These are phyloP conservation scores for Vaccinium darrowii DNA, from an alignment of 148 eudicot genomes.

Conservation along the genomic window DNA sequence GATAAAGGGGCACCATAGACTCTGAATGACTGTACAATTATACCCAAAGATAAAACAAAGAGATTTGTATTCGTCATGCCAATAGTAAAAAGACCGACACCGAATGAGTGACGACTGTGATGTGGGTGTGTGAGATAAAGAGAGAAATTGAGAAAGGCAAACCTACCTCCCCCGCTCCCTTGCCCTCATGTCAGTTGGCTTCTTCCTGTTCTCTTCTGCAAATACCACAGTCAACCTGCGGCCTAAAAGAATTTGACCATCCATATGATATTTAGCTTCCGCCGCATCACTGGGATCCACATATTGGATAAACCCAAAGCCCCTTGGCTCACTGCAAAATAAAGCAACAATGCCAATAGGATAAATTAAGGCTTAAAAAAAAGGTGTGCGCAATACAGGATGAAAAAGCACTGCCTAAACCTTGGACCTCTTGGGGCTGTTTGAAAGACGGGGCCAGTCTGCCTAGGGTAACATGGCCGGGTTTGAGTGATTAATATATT, in stretches of 20 bases:
- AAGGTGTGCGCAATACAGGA: not conserved
- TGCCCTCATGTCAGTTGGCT: conserved; percentile 73
- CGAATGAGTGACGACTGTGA: no score
- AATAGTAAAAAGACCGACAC: not conserved
- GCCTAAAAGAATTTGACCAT: conserved; percentile 77
- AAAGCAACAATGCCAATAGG: conserved; percentile 10
- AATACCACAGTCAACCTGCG: conserved; percentile 88
- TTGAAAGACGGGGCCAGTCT: conserved; percentile 6
- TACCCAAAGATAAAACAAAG: not conserved
- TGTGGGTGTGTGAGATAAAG: not conserved
- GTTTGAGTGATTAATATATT: not conserved
- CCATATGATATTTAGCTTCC: conserved; percentile 95
- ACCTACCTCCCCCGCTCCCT: conserved; percentile 57
- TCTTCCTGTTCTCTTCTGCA: conserved; percentile 97
- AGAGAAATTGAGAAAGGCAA: not conserved
- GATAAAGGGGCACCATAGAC: not conserved
- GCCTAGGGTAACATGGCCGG: not conserved
- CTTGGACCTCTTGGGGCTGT: conserved; percentile 15
- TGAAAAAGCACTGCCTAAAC: conserved; percentile 1
- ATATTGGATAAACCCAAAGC: conserved; percentile 97
- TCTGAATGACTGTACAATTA: not conserved
- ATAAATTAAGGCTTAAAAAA: conserved; percentile 17
- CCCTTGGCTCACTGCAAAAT: conserved; percentile 79
- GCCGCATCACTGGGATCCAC: conserved; percentile 89
- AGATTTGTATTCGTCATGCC: not conserved